A percentile compares a stretch with the other conserved stretches of the same genome.
phyloP scores from a whole-genome alignment of 352 stramenopile genomes.

The Phytophthora aleatoria region DNA sequence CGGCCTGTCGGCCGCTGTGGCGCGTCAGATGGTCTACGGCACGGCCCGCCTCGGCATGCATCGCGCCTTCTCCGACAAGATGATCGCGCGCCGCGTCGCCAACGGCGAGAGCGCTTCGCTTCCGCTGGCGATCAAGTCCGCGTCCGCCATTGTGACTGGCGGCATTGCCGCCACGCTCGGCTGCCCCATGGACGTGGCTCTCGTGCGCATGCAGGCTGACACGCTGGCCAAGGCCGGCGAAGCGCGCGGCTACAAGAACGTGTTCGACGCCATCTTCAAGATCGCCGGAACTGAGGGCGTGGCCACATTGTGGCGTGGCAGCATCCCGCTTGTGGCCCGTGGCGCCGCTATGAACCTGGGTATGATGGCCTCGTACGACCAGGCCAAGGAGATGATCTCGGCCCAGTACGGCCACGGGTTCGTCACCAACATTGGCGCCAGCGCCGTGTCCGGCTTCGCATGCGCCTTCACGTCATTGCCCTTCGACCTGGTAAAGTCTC shows the following conservation, averaged over 20 bases:
- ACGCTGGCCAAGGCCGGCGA: constrained; percentile 91
- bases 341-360: constrained; percentile 99
- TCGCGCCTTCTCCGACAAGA: constrained; percentile 80
- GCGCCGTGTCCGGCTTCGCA: constrained; percentile 96
- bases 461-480: constrained; percentile 98
- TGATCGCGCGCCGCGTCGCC: constrained; percentile 70
- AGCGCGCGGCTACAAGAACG: constrained; percentile 98
- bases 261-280: constrained; percentile 95
- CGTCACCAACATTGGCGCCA: constrained; percentile 93
- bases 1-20: constrained; percentile 79
- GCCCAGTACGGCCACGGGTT: constrained; percentile 72
- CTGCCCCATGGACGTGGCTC: constrained; percentile 97
- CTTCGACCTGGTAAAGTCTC: constrained; percentile 99
- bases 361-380: constrained; percentile 99
- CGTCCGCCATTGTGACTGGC: constrained; percentile 75
- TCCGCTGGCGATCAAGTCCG: constrained; percentile 75
- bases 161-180: constrained; percentile 95
- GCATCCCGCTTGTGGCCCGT: constrained; percentile 93
- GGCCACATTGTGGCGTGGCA: constrained; percentile 90
- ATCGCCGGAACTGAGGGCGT: constrained; percentile 90
- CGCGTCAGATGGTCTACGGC: constrained; percentile 87
- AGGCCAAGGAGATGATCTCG: constrained; percentile 94
- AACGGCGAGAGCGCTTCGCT: constrained; percentile 73
- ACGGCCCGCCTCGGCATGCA: constrained; percentile 87
- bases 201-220: constrained; percentile 98